Conservation (phyloP, 176 grass and related monocot genomes). For the Aechmea fasciata region DNA sequence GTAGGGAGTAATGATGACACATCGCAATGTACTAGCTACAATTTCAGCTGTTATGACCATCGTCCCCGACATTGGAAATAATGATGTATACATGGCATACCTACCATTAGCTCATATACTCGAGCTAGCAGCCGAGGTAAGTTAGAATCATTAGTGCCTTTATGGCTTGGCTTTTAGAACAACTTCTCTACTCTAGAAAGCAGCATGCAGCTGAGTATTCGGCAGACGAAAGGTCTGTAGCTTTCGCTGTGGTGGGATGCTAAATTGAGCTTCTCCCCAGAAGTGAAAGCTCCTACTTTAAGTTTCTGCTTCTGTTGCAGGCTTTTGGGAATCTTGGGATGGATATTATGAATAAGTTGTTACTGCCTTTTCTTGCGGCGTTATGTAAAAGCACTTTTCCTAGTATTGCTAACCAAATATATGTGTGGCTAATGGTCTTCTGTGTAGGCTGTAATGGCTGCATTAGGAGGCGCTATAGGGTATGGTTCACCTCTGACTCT, state of each 20-base stretch:
- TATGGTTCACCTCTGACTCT: slow-evolving; percentile 89
- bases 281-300: too few relatives aligned
- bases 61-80: slow-evolving; percentile 62
- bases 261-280: too few relatives aligned
- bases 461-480: slow-evolving; percentile 66
- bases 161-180: too few relatives aligned
- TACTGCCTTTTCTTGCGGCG: too few relatives aligned
- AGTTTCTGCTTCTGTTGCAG: too few relatives aligned
- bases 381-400: not conserved
- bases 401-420: slow-evolving; percentile 19
- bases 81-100: slow-evolving; percentile 89
- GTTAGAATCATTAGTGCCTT: too few relatives aligned
- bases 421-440: not conserved
- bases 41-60: slow-evolving; percentile 89
- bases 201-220: too few relatives aligned
- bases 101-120: slow-evolving; percentile 95
- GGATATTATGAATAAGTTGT: too few relatives aligned
- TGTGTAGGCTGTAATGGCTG: slow-evolving; percentile 60
- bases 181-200: too few relatives aligned
- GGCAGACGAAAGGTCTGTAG: too few relatives aligned
- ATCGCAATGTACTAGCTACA: slow-evolving; percentile 70
- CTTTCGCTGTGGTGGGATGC: too few relatives aligned
- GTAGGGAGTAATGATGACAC: slow-evolving; percentile 96
- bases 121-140: slow-evolving; percentile 91
- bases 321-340: too few relatives aligned